Conservation (phyloP, 768 basidiomycete genomes). For the Rhodosporidiobolus sp. region DNA sequence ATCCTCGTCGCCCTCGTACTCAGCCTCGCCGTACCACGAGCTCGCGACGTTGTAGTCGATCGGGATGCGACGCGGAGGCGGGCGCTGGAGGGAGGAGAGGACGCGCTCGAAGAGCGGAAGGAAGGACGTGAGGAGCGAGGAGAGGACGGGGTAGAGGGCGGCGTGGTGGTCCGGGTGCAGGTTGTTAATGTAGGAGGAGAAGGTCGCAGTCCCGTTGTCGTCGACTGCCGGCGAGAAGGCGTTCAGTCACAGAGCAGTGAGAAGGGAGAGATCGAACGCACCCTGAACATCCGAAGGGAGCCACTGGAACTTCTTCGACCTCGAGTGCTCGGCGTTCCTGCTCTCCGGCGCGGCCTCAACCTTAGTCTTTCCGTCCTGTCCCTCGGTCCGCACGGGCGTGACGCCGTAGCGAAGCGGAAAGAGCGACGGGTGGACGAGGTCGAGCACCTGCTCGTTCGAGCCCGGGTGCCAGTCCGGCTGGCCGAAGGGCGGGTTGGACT, state of each 20-base stretch:
- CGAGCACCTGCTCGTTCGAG: constrained; percentile 53
- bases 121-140: constrained; percentile 50
- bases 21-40: constrained; percentile 55
- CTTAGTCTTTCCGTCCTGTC: neutral
- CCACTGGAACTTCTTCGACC: constrained; percentile 23
- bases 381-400: neutral
- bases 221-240: neutral
- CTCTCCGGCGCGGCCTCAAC: neutral
- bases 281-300: constrained; percentile 24
- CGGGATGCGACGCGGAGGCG: constrained; percentile 14
- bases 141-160: constrained; percentile 47
- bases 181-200: constrained; percentile 57
- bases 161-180: constrained; percentile 49
- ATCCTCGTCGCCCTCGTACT: constrained; percentile 54
- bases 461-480: constrained; percentile 56
- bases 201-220: neutral
- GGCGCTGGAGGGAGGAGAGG: constrained; percentile 3
- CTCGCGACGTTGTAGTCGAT: constrained; percentile 48
- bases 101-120: constrained; percentile 56
- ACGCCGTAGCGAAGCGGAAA: constrained; percentile 52
- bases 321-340: neutral
- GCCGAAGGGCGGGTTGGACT: constrained; percentile 48
- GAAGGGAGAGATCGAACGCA: neutral
- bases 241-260: neutral
- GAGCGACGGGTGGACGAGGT: constrained; percentile 54